Evolutionary conservation across 2,329 filamentous ascomycete species (phyloP).

Genomic region (Lasiodiplodia sp.): DNA sequence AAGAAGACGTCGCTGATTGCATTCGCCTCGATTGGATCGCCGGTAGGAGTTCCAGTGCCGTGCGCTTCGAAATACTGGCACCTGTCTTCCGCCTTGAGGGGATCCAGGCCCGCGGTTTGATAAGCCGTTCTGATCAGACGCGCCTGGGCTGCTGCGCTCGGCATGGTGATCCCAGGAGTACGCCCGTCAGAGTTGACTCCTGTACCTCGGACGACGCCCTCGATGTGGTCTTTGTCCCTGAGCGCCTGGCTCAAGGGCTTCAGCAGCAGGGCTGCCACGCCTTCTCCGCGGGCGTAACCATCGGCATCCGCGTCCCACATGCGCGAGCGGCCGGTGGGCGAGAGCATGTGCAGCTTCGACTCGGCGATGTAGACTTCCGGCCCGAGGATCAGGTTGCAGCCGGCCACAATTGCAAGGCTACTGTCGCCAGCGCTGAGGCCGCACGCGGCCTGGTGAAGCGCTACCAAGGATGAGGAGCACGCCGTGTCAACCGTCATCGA

Average conservation of each 20-base stretch:
- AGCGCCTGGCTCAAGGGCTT: slow-evolving; percentile 60
- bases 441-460: slow-evolving; percentile 35
- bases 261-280: slow-evolving; percentile 58
- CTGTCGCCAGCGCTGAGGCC: slow-evolving; percentile 30
- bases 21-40: slow-evolving; percentile 44
- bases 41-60: slow-evolving; percentile 67
- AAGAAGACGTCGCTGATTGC: slow-evolving; percentile 35
- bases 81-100: too few relatives aligned
- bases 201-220: slow-evolving; percentile 48
- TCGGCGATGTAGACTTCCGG: slow-evolving; percentile 37
- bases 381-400: slow-evolving; percentile 37
- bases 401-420: slow-evolving; percentile 33
- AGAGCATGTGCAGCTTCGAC: slow-evolving; percentile 43
- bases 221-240: slow-evolving; percentile 54
- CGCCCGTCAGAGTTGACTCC: slow-evolving; percentile 50
- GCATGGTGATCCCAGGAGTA: slow-evolving; percentile 62
- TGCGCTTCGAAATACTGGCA: slow-evolving; percentile 40
- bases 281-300: slow-evolving; percentile 63
- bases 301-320: slow-evolving; percentile 53
- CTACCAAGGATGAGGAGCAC: slow-evolving; percentile 46
- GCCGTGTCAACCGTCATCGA: slow-evolving; percentile 50
- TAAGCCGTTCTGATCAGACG: slow-evolving; percentile 47
- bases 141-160: slow-evolving; percentile 59
- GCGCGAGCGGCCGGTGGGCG: slow-evolving; percentile 36
- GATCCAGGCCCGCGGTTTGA: slow-evolving; percentile 31